These are phyloP conservation scores for Cucurbitaria berberidis DNA, from an alignment of 2,329 filamentous ascomycete genomes.

Conservation along the genomic window DNA sequence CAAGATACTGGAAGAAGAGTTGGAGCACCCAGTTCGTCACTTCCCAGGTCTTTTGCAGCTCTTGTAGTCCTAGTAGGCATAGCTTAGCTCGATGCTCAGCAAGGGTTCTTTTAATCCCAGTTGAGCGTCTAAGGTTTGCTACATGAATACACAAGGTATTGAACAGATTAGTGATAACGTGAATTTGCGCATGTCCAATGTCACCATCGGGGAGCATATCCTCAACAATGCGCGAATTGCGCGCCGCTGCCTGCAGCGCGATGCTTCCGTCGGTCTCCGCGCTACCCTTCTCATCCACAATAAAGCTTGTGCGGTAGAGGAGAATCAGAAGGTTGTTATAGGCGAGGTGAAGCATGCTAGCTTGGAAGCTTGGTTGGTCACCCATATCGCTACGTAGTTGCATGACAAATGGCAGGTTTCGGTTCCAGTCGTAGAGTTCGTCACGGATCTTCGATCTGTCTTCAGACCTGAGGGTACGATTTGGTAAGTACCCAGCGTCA, in stretches of 20 bases:
- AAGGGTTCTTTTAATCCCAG: constrained; percentile 51
- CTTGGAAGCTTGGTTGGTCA: constrained; percentile 47
- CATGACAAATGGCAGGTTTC: constrained; percentile 45
- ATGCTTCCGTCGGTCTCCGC: constrained; percentile 48
- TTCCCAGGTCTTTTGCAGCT: constrained; percentile 59
- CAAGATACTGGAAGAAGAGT: constrained; percentile 57
- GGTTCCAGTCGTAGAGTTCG: constrained; percentile 51
- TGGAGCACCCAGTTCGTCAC: constrained; percentile 58
- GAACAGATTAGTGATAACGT: constrained; percentile 58
- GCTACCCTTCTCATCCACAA: constrained; percentile 44
- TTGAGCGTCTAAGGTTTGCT: constrained; percentile 50
- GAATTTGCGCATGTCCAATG: constrained; percentile 54
- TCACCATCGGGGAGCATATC: constrained; percentile 55
- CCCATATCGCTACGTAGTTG: constrained; percentile 40
- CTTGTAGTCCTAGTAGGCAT: constrained; percentile 55
- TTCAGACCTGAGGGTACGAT: constrained; percentile 20
- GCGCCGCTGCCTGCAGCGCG: constrained; percentile 55
- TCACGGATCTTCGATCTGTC: constrained; percentile 33
- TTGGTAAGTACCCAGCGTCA: constrained; percentile 44
- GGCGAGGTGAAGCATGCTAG: constrained; percentile 51
- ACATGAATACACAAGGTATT: constrained; percentile 58
- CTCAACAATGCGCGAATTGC: constrained; percentile 56
- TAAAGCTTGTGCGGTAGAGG: constrained; percentile 53
- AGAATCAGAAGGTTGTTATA: constrained; percentile 58
- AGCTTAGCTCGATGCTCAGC: constrained; percentile 58